Evolutionary conservation across 2,329 filamentous ascomycete genomes (phyloP).

Genomic region (Rugonectria rugulosa): DNA sequence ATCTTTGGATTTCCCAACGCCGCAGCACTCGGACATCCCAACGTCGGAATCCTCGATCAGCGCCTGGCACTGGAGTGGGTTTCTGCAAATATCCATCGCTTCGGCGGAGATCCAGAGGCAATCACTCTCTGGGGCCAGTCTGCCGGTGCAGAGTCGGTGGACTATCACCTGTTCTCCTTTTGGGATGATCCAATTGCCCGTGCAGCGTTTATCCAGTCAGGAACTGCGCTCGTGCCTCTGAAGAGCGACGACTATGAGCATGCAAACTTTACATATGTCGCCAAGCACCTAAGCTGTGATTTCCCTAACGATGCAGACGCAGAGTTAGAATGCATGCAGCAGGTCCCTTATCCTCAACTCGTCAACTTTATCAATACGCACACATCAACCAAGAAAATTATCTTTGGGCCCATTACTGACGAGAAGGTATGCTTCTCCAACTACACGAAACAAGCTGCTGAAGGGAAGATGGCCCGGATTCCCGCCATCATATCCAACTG

Average conservation of each 20-base stretch:
- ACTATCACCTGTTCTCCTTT: slow-evolving; percentile 68
- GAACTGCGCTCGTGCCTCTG: slow-evolving; percentile 44
- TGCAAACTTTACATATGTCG: slow-evolving; percentile 47
- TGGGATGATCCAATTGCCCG: slow-evolving; percentile 53
- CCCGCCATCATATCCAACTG: slow-evolving; percentile 44
- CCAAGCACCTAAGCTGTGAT: slow-evolving; percentile 44
- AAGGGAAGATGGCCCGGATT: slow-evolving; percentile 34
- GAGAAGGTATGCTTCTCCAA: slow-evolving; percentile 42
- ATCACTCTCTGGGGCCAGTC: slow-evolving; percentile 58
- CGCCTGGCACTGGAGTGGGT: slow-evolving; percentile 61
- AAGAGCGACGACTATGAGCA: slow-evolving; percentile 35
- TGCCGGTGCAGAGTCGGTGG: slow-evolving; percentile 66
- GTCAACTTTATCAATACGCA: slow-evolving; percentile 44
- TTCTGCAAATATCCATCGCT: slow-evolving; percentile 54
- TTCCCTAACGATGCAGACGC: slow-evolving; percentile 31
- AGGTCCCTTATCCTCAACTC: slow-evolving; percentile 41
- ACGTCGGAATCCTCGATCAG: slow-evolving; percentile 60
- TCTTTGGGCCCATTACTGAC: slow-evolving; percentile 33
- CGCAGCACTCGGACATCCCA: slow-evolving; percentile 46
- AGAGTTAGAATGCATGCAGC: slow-evolving; percentile 48
- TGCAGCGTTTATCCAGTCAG: slow-evolving; percentile 52
- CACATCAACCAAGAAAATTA: slow-evolving; percentile 35
- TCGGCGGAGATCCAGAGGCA: slow-evolving; percentile 55
- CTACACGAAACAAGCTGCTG: slow-evolving; percentile 37
- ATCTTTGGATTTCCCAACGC: slow-evolving; percentile 44